Percentiles rank a stretch among this genome's conserved stretches.
Conservation (phyloP, 2,329 filamentous ascomycete species). For the Phyllosticta citriasiana region DNA sequence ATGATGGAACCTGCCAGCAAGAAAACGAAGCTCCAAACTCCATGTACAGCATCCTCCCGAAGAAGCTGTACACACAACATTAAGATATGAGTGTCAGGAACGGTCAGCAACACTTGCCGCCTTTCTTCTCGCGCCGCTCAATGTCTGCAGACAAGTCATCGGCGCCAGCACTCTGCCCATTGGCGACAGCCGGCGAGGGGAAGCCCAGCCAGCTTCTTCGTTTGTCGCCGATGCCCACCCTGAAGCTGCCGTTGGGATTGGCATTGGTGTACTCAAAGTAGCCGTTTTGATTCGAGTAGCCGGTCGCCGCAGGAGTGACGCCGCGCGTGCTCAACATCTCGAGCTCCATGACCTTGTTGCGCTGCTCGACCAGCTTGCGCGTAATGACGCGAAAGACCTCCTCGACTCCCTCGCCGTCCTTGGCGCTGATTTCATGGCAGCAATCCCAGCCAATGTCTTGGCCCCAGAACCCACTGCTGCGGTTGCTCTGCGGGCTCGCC, state of each 20-base stretch:
- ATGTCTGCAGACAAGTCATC: slow-evolving; percentile 27
- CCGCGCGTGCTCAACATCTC: slow-evolving; percentile 37
- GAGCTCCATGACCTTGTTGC: slow-evolving; percentile 44
- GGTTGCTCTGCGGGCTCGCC: slow-evolving; percentile 37
- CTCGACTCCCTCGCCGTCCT: slow-evolving; percentile 89
- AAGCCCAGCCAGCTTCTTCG: slow-evolving; percentile 57
- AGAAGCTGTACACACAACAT: neutral
- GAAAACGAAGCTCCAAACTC: neutral
- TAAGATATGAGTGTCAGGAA: neutral
- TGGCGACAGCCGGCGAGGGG: slow-evolving; percentile 32
- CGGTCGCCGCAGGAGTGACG: slow-evolving; percentile 35
- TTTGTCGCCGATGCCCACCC: slow-evolving; percentile 50
- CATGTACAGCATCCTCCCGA: neutral
- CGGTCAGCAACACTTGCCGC: slow-evolving; percentile 25
- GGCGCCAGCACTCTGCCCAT: slow-evolving; percentile 18
- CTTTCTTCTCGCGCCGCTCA: slow-evolving; percentile 22
- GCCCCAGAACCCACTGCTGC: slow-evolving; percentile 72
- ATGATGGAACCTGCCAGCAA: neutral
- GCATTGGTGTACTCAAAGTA: slow-evolving; percentile 40
- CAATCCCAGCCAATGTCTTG: slow-evolving; percentile 94
- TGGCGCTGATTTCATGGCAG: slow-evolving; percentile 92
- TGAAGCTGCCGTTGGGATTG: slow-evolving; percentile 48
- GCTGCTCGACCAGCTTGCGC: slow-evolving; percentile 70
- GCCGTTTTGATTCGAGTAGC: slow-evolving; percentile 23
- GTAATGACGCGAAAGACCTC: slow-evolving; percentile 91